Evolutionary conservation across 306 rosid genomes (phyloP).

Genomic region (Benincasa hispida): DNA sequence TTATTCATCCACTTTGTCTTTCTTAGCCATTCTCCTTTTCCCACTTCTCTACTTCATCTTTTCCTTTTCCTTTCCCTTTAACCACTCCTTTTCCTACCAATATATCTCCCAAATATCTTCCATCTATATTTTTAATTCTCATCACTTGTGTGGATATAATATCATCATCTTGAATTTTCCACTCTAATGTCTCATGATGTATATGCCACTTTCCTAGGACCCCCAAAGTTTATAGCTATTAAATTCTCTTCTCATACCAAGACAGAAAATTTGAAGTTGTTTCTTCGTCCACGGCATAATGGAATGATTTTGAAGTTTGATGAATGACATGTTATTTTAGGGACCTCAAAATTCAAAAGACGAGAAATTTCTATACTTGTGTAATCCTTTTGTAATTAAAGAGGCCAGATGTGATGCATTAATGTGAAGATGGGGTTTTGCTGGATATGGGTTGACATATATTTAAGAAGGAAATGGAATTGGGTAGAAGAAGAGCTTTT

Average conservation of each 20-base stretch:
- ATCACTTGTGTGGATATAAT: neutral
- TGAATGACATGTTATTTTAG: neutral
- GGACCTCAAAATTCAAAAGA: neutral
- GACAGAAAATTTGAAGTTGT: neutral
- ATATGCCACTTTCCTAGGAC: neutral
- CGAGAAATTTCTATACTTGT: too few species aligned
- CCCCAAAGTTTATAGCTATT: neutral
- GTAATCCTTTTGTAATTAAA: neutral
- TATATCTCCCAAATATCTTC: neutral
- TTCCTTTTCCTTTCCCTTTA: neutral
- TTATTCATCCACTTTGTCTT: conserved; percentile 14
- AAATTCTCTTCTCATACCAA: neutral
- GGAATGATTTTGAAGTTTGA: neutral
- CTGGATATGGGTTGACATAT: neutral
- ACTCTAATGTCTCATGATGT: neutral
- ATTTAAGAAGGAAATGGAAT: neutral
- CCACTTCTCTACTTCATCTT: too few species aligned
- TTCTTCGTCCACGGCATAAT: neutral
- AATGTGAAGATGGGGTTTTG: neutral
- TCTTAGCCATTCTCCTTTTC: neutral
- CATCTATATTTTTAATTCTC: neutral
- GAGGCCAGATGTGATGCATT: neutral
- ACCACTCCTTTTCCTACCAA: neutral
- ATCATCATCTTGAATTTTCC: neutral
- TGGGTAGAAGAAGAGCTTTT: neutral